phyloP scores from a whole-genome alignment of 2,329 filamentous ascomycete species.

The Aspergillus versicolor region DNA sequence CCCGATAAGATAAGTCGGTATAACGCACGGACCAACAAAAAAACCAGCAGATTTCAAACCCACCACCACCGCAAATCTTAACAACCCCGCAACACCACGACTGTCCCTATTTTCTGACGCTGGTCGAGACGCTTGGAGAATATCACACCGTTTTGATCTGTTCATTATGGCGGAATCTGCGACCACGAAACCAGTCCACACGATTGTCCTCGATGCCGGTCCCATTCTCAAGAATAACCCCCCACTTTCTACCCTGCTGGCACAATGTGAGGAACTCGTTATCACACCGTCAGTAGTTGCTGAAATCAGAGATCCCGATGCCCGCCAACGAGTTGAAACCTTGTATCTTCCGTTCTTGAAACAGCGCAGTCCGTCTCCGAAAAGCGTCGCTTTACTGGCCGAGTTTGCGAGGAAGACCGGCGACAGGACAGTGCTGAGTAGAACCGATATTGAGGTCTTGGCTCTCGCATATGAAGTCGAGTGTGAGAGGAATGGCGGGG shows the following conservation, averaged over 20 bases:
- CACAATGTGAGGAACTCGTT: conserved; percentile 72
- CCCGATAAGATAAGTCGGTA: conserved; percentile 31
- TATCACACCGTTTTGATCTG: neutral
- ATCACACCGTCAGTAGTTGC: conserved; percentile 82
- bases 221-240: conserved; percentile 94
- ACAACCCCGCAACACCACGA: neutral
- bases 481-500: conserved; percentile 82
- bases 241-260: conserved; percentile 75
- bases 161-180: conserved; percentile 25
- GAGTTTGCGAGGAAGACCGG: conserved; percentile 88
- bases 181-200: conserved; percentile 68
- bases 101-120: neutral
- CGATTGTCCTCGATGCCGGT: conserved; percentile 84
- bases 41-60: conserved; percentile 22
- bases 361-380: conserved; percentile 69
- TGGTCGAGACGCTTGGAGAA: neutral
- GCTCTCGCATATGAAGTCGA: conserved; percentile 94
- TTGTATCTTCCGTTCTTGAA: conserved; percentile 82
- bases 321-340: conserved; percentile 77
- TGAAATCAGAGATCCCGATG: conserved; percentile 83
- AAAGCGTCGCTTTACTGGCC: conserved; percentile 75
- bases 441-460: conserved; percentile 83
- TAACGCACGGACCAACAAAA: conserved; percentile 39
- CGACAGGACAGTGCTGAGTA: conserved; percentile 82
- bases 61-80: conserved; percentile 3